Evolutionary conservation across 2,329 filamentous ascomycete species (phyloP).

Genomic region (Anthostomella pinea): DNA sequence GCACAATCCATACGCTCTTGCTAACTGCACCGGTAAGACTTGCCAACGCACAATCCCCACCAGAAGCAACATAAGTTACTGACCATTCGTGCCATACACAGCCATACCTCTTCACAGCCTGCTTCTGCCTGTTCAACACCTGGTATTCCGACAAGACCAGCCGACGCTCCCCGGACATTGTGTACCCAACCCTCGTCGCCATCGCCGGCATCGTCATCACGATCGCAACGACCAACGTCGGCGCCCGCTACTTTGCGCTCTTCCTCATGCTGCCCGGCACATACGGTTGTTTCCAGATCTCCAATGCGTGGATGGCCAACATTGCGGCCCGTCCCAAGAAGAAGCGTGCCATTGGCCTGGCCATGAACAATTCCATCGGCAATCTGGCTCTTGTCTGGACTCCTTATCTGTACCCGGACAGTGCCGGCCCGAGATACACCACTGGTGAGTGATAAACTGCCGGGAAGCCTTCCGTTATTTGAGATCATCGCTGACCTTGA

Average conservation of each 20-base stretch:
- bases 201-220: slow-evolving; percentile 26
- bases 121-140: slow-evolving; percentile 28
- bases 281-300: slow-evolving; percentile 25
- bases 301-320: slow-evolving; percentile 29
- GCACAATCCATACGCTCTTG: slow-evolving; percentile 27
- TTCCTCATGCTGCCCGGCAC: slow-evolving; percentile 21
- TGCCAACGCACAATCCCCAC: neutral
- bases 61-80: neutral
- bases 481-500: neutral
- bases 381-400: slow-evolving; percentile 27
- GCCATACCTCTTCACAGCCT: slow-evolving; percentile 28
- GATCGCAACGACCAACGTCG: slow-evolving; percentile 20
- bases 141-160: slow-evolving; percentile 29
- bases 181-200: slow-evolving; percentile 16
- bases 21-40: slow-evolving; percentile 24
- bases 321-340: slow-evolving; percentile 24
- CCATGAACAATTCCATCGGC: slow-evolving; percentile 27
- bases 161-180: slow-evolving; percentile 22
- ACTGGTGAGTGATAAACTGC: slow-evolving; percentile 20
- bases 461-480: neutral
- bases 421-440: slow-evolving; percentile 21
- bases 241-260: slow-evolving; percentile 22
- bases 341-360: slow-evolving; percentile 24
- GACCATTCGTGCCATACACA: too few species aligned
- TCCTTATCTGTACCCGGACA: slow-evolving; percentile 24